Percentiles rank a stretch among this genome's conserved stretches.
These are phyloP conservation scores for Penicillium argentinense DNA, from an alignment of 495 filamentous ascomycete species.

Conservation along the genomic window DNA sequence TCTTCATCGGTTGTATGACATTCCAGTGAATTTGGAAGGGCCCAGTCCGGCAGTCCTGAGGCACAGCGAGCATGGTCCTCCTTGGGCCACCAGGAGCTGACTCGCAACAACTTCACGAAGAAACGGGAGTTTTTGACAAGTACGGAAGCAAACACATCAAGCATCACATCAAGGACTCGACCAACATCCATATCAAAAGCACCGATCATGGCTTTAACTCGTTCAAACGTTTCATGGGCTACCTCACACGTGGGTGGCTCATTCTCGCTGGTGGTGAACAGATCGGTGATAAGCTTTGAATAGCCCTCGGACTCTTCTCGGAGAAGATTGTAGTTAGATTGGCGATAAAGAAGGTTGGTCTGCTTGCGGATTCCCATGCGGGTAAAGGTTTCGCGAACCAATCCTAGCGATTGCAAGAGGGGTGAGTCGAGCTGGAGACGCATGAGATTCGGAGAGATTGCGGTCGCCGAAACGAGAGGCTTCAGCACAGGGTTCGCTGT, in stretches of 20 bases:
- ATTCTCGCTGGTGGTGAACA: constrained; percentile 74
- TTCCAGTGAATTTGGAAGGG: constrained; percentile 63
- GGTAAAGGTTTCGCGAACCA: constrained; percentile 84
- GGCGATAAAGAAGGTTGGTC: constrained; percentile 89
- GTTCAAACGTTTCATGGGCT: constrained; percentile 68
- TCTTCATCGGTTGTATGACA: constrained; percentile 65
- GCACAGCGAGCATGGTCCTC: constrained; percentile 39
- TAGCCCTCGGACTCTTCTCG: constrained; percentile 97
- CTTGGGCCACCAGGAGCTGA: constrained; percentile 97
- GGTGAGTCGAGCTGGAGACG: constrained; percentile 79
- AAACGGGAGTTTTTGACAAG: constrained; percentile 85
- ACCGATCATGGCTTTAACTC: constrained; percentile 87
- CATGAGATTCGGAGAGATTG: constrained; percentile 68
- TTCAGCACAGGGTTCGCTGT: constrained; percentile 45
- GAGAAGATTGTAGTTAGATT: constrained; percentile 93
- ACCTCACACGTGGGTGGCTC: constrained; percentile 61
- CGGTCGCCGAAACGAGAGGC: constrained; percentile 65
- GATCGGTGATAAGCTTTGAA: constrained; percentile 82
- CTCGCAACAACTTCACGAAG: constrained; percentile 85
- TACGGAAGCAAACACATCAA: constrained; percentile 84
- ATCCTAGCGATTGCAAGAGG: constrained; percentile 67
- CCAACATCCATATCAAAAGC: constrained; percentile 94
- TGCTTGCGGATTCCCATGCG: constrained; percentile 81
- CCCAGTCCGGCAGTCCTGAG: constrained; percentile 75
- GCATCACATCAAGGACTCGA: constrained; percentile 85